phyloP scores from a whole-genome alignment of 331 rosid genomes.

The Malus hybrid region DNA sequence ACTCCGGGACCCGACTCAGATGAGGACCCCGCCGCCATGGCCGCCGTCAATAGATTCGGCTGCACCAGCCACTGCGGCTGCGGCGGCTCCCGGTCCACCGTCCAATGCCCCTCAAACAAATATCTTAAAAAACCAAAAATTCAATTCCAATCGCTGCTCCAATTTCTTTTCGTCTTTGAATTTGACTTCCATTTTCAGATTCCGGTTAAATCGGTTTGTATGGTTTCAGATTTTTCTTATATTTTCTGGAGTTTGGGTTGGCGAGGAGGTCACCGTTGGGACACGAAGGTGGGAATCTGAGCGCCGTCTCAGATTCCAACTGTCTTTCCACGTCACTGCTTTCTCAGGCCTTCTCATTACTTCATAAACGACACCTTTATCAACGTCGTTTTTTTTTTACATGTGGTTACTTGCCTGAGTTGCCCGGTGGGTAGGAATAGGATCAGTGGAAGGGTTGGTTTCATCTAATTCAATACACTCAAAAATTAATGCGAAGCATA shows the following conservation, averaged over 20 bases:
- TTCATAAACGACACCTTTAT: neutral
- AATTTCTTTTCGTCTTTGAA: constrained; percentile 30
- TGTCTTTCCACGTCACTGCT: neutral
- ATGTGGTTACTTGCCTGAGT: neutral
- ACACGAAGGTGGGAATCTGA: neutral
- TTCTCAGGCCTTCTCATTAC: neutral
- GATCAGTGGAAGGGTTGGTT: no score
- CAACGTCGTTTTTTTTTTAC: neutral
- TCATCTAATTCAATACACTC: no score
- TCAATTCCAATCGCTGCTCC: constrained; percentile 27
- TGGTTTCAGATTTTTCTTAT: neutral
- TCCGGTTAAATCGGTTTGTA: neutral
- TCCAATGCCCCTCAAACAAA: no score
- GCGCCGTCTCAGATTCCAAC: neutral
- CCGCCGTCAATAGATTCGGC: no score
- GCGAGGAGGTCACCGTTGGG: neutral
- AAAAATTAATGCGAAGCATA: no score
- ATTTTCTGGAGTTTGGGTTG: neutral
- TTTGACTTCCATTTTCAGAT: constrained; percentile 41
- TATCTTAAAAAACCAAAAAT: constrained; percentile 25
- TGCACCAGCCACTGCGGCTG: no score
- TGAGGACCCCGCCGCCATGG: no score
- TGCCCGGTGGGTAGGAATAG: neutral
- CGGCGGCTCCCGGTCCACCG: no score
- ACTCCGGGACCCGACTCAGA: no score